A percentile compares a stretch with the other conserved stretches of the same genome.
Evolutionary conservation across 1,139 yeast species (phyloP).

Genomic region (Saccharomycopsis hybrid): DNA sequence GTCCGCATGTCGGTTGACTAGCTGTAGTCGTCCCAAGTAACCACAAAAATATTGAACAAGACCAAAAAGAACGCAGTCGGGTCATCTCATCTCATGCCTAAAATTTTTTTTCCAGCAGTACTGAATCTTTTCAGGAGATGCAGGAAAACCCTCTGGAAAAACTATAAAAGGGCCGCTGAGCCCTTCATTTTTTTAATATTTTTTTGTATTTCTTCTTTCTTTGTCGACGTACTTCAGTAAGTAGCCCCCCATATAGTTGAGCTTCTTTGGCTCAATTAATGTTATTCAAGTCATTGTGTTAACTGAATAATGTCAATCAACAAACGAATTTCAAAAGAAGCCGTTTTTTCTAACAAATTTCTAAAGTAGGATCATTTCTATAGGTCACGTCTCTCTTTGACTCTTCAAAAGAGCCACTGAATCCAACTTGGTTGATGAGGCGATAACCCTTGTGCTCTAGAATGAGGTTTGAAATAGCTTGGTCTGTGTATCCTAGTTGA

Average conservation of each 20-base stretch:
- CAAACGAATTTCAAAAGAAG: no score
- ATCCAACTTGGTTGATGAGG: slow-evolving; percentile 99
- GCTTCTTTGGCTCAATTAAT: slow-evolving; percentile 9
- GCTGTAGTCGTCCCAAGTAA: no score
- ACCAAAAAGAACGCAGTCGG: no score
- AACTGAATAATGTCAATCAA: no score
- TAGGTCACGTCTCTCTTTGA: slow-evolving; percentile 99
- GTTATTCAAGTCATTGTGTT: no score
- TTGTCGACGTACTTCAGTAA: slow-evolving; percentile 77
- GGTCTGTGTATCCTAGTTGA: slow-evolving; percentile 73
- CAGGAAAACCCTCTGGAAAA: neutral
- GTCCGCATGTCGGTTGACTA: no score
- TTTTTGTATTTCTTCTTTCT: slow-evolving; percentile 34
- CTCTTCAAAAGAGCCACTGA: slow-evolving; percentile 99
- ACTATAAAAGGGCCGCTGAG: slow-evolving; percentile 9
- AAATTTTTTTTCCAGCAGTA: no score
- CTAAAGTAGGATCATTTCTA: slow-evolving; percentile 96
- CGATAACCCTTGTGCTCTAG: slow-evolving; percentile 94
- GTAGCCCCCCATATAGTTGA: slow-evolving; percentile 23
- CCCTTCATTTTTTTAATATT: slow-evolving; percentile 4
- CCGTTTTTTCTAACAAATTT: slow-evolving; percentile 18
- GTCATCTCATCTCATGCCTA: no score
- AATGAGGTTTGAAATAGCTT: slow-evolving; percentile 75
- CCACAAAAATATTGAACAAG: no score
- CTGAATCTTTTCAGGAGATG: no score